phyloP scores from a whole-genome alignment of 768 basidiomycete species.

The Pleurotus djamor region DNA sequence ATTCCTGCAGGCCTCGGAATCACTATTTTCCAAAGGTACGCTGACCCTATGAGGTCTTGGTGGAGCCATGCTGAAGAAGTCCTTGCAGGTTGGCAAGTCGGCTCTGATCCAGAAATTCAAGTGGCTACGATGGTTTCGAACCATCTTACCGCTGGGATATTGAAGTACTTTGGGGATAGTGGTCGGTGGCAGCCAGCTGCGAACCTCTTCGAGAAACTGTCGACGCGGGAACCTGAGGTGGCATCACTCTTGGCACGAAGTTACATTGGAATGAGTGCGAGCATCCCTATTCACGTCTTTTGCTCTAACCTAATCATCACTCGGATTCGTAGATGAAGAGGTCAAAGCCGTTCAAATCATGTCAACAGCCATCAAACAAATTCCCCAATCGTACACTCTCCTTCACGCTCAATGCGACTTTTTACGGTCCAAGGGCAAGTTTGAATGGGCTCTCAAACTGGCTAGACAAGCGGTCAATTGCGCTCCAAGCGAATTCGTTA shows the following conservation, averaged over 20 bases:
- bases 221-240: constrained; percentile 86
- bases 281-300: constrained; percentile 9
- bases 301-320: neutral
- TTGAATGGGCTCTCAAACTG: constrained; percentile 88
- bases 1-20: constrained; percentile 90
- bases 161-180: constrained; percentile 96
- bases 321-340: constrained; percentile 74
- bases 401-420: constrained; percentile 96
- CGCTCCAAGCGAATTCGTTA: constrained; percentile 97
- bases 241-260: constrained; percentile 82
- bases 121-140: constrained; percentile 97
- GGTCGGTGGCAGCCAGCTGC: constrained; percentile 85
- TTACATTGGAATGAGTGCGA: constrained; percentile 96
- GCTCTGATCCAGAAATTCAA: constrained; percentile 98
- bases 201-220: constrained; percentile 91
- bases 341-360: constrained; percentile 98
- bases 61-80: neutral
- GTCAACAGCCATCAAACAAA: constrained; percentile 75
- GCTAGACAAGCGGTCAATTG: constrained; percentile 97
- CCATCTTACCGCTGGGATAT: constrained; percentile 89
- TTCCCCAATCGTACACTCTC: constrained; percentile 91
- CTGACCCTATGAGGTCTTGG: neutral
- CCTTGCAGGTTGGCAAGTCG: constrained; percentile 85
- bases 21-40: constrained; percentile 81
- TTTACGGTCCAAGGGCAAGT: constrained; percentile 78